Evolutionary conservation across 495 filamentous ascomycete species (phyloP).

Genomic region (Xylaria nigripes): DNA sequence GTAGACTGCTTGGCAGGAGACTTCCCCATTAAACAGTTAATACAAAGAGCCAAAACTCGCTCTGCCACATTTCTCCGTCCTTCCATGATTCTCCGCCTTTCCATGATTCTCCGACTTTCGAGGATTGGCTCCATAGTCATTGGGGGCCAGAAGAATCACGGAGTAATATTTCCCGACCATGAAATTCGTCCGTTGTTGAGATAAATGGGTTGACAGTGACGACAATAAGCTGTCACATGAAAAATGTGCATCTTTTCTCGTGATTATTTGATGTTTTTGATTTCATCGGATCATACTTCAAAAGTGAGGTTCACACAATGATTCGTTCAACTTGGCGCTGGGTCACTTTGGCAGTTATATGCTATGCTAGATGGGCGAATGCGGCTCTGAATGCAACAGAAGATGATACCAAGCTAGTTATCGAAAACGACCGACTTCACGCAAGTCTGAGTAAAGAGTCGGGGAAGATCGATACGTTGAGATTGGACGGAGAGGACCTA

Average conservation of each 20-base stretch:
- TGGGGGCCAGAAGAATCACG: background rate
- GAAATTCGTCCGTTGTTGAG: background rate
- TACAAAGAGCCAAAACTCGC: too few relatives aligned
- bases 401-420: conserved; percentile 24
- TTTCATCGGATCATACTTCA: background rate
- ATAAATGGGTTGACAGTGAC: background rate
- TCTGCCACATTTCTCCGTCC: too few relatives aligned
- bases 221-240: background rate
- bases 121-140: too few relatives aligned
- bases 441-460: conserved; percentile 38
- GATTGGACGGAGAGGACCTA: conserved; percentile 43
- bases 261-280: background rate
- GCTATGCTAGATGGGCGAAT: conserved; percentile 8
- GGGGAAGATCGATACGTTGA: conserved; percentile 37
- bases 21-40: background rate
- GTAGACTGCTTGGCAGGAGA: background rate
- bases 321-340: conserved; percentile 5
- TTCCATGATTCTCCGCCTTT: too few relatives aligned
- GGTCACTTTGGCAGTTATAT: conserved; percentile 9
- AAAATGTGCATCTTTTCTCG: background rate
- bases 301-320: conserved; percentile 10
- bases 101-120: too few relatives aligned
- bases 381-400: conserved; percentile 21
- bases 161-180: background rate
- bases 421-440: conserved; percentile 43